phyloP scores from a whole-genome alignment of 192 early-diverging fungal genomes.

The Phlyctochytrium bullatum region DNA sequence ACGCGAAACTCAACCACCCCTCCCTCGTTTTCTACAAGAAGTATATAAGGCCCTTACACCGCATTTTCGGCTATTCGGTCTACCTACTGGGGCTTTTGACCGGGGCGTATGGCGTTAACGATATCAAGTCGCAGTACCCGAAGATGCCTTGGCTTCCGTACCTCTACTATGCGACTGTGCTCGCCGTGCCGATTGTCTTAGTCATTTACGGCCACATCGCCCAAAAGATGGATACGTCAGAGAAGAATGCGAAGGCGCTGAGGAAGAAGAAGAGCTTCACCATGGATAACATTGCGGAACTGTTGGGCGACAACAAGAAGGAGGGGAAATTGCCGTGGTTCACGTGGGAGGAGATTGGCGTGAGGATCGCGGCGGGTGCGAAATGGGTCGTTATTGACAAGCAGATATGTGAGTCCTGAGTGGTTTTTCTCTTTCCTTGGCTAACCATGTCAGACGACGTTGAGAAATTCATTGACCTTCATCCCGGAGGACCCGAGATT shows the following conservation, averaged over 20 bases:
- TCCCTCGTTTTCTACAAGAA: not conserved
- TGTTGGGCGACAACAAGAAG: too few relatives aligned
- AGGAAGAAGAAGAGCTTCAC: not conserved
- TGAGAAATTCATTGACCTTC: constrained; percentile 17
- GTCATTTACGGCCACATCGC: constrained; percentile 15
- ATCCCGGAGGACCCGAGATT: constrained; percentile 25
- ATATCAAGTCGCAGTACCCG: constrained; percentile 8
- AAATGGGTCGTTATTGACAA: constrained; percentile 41
- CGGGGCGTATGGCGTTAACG: constrained; percentile 25
- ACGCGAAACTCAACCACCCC: not conserved
- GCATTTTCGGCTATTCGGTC: constrained; percentile 21
- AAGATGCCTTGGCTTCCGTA: not conserved
- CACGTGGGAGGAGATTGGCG: constrained; percentile 33
- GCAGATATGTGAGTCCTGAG: constrained; percentile 34
- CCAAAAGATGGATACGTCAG: not conserved
- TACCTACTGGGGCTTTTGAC: constrained; percentile 30
- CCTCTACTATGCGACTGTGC: constrained; percentile 6
- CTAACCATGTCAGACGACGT: constrained; percentile 28
- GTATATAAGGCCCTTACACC: not conserved
- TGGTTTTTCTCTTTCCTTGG: too few relatives aligned
- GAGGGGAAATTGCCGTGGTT: constrained; percentile 26
- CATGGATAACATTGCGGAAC: too few relatives aligned
- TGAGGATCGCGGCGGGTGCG: constrained; percentile 25
- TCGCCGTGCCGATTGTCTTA: constrained; percentile 14
- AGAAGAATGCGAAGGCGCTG: constrained; percentile 7